A percentile compares a stretch with the other conserved stretches of the same genome.
phyloP scores from a whole-genome alignment of 768 basidiomycete genomes.

The Peribolospora kevripleyi region DNA sequence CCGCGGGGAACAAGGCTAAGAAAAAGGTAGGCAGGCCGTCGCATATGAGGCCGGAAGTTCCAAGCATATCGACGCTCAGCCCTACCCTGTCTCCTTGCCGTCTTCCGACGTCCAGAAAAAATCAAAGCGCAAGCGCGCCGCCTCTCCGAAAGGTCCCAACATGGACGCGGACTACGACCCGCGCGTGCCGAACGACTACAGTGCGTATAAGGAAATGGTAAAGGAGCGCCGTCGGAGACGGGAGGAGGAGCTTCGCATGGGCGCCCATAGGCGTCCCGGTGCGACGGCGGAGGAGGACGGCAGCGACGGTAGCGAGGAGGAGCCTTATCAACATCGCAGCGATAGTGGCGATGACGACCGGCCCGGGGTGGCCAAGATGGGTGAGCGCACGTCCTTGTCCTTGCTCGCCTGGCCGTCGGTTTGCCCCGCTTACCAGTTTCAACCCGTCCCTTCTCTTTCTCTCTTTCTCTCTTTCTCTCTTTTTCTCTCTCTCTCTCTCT shows the following conservation, averaged over 20 bases:
- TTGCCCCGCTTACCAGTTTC: too few species aligned
- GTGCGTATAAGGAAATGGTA: conserved; percentile 63
- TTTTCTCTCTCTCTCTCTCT: too few species aligned
- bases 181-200: conserved; percentile 61
- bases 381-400: conserved; percentile 34
- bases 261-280: conserved; percentile 12
- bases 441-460: too few species aligned
- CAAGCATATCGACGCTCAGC: too few species aligned
- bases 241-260: conserved; percentile 26
- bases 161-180: conserved; percentile 35
- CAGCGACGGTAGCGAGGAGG: conserved; percentile 18
- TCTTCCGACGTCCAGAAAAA: too few species aligned
- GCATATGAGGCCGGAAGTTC: too few species aligned
- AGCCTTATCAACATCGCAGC: conserved; percentile 15
- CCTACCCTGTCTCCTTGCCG: too few species aligned
- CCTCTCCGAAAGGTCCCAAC: too few species aligned
- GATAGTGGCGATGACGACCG: conserved; percentile 32
- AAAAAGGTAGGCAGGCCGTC: not conserved
- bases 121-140: not conserved
- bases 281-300: conserved; percentile 28
- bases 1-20: not conserved
- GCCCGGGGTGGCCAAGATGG: conserved; percentile 13
- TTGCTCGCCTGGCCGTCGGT: conserved; percentile 24
- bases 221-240: conserved; percentile 30
- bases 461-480: too few species aligned